Evolutionary conservation across 257 asterid genomes (phyloP).

Genomic region (Apocynum venetum): DNA sequence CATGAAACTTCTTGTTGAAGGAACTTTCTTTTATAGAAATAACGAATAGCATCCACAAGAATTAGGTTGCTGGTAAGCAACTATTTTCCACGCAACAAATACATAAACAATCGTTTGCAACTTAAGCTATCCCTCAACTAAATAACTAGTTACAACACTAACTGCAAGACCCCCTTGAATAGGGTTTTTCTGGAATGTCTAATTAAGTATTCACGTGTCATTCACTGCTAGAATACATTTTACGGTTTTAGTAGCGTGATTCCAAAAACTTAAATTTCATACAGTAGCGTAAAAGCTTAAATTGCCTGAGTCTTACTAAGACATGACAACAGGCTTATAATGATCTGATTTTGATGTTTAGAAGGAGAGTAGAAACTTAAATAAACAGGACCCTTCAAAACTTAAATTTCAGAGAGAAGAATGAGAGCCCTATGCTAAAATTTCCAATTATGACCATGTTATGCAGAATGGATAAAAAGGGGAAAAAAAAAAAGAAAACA

Average conservation of each 20-base stretch:
- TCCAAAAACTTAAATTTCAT: neutral
- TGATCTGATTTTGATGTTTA: neutral
- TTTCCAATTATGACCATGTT: neutral
- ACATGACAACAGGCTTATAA: neutral
- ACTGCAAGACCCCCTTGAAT: neutral
- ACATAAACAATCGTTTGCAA: neutral
- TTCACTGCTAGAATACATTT: neutral
- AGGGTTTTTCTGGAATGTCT: neutral
- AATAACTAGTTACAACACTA: neutral
- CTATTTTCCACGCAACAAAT: neutral
- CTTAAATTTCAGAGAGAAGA: neutral
- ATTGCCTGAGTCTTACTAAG: neutral
- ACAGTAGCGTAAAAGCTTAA: neutral
- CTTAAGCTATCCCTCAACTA: neutral
- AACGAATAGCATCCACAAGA: neutral
- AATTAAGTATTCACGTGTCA: neutral
- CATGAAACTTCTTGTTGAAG: neutral
- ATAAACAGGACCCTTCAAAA: neutral
- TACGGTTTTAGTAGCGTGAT: neutral
- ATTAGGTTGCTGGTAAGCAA: neutral
- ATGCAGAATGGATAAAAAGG: slow-evolving; percentile 10
- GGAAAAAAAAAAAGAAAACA: neutral
- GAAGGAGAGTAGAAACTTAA: neutral
- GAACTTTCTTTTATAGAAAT: neutral
- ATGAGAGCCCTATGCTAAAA: neutral